Evolutionary conservation across 306 rosid genomes (phyloP), one percentile per base, ranked within the genome.

Genomic region (Arachis hypogaea): DNA sequence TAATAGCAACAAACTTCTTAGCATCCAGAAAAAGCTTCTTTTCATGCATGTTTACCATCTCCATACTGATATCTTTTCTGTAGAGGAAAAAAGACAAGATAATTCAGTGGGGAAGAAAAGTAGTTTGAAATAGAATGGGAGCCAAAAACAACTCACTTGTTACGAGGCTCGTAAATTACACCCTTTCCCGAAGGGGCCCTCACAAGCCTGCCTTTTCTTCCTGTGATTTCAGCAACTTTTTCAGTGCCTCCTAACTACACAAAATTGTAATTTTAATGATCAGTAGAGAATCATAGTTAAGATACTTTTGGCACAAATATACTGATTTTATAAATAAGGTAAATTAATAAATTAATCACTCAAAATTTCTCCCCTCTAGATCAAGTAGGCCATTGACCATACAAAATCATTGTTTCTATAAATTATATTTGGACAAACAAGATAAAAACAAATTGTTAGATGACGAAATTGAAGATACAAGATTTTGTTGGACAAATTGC

Each of bases 41-140:
- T 84, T 92, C 97, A 71, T 92, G 90, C 97, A 92, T 92, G 86
- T 92, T 92, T 63, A 89, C 96, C 97, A 92, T 92, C 84, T 92
- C 97, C 92, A 90, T 82, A 52, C 92, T 72, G 75, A 92, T 83
- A 38, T 88, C 97, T 78, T 92, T 92, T 72, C 97, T 92, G 79
- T 58, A 73, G 68, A 56, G 40, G 45, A n/a, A 52, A 74, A 60
- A 51, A 74, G 38, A 60, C 43, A 55, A 52, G 49, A 38, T 9
- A 68, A 45, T 29, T 80, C 68, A 79, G 73, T 55, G 51, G 58
- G 45, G 52, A 71, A 40, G 22, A 62, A 74, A 61, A 9, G 16
- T 59, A 42, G 59, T 54, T 52, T 60, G 70, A 11, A 16, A 18
- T 54, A 61, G 52, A 54, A 51, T 40, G 62, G n/a, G 30, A 43